A percentile compares a stretch with the other conserved stretches of the same genome.
phyloP scores from a whole-genome alignment of 2,329 filamentous ascomycete genomes.

The Eutypella sp. region DNA sequence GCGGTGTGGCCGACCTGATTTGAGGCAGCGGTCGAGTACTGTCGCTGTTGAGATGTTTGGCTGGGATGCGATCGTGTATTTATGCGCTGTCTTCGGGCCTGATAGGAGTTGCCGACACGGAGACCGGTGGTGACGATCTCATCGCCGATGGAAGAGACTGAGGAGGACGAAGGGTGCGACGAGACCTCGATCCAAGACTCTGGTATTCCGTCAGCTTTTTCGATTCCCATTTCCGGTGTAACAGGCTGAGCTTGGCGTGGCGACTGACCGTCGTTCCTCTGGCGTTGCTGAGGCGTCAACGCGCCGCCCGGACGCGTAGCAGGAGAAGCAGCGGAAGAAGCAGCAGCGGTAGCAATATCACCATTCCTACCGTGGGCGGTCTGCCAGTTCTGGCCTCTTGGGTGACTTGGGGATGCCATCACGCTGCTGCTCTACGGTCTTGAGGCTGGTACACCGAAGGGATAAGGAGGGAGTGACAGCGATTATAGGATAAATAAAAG shows the following conservation, averaged over 20 bases:
- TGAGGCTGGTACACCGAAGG: too few relatives aligned
- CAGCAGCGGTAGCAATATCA: too few relatives aligned
- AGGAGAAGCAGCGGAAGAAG: conserved; percentile 11
- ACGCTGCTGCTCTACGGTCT: background rate
- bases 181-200: conserved; percentile 97
- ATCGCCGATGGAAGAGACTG: conserved; percentile 76
- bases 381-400: conserved; percentile 19
- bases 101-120: conserved; percentile 63
- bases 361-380: conserved; percentile 16
- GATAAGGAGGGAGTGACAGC: background rate
- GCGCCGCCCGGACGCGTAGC: conserved; percentile 13
- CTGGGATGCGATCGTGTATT: conserved; percentile 26
- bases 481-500: background rate
- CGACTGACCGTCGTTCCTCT: conserved; percentile 23
- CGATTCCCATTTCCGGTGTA: conserved; percentile 1
- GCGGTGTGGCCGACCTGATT: conserved; percentile 33
- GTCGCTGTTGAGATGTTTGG: conserved; percentile 28
- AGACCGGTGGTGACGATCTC: conserved; percentile 90
- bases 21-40: conserved; percentile 28
- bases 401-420: conserved; percentile 9
- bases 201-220: conserved; percentile 31
- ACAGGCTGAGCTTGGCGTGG: conserved; percentile 2
- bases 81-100: conserved; percentile 52
- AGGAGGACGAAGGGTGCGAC: conserved; percentile 90
- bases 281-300: conserved; percentile 12